phyloP scores from a whole-genome alignment of 495 filamentous ascomycete species.

The Alectoria sarmentosa region DNA sequence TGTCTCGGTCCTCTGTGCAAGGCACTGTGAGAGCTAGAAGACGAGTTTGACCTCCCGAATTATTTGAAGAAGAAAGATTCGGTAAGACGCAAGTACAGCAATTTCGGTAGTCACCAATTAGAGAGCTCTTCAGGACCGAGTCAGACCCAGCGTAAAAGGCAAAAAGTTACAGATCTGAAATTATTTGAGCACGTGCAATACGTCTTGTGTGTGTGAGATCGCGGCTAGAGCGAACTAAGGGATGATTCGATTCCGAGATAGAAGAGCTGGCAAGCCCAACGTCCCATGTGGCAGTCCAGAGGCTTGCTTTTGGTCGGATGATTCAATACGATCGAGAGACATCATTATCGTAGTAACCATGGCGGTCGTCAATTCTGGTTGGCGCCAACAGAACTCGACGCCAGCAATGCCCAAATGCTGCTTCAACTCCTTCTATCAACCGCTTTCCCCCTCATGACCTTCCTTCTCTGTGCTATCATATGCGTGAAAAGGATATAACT shows the following conservation, averaged over 20 bases:
- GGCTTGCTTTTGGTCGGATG: not conserved
- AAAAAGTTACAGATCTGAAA: not conserved
- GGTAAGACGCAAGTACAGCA: not conserved
- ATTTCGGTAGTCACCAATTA: not conserved
- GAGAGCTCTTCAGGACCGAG: not conserved
- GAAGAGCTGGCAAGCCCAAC: not conserved
- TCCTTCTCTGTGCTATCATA: slow-evolving; percentile 85
- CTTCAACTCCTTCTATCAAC: slow-evolving; percentile 18
- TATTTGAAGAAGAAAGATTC: not conserved
- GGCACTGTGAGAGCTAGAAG: not conserved
- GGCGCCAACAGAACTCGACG: not conserved
- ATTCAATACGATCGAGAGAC: not conserved
- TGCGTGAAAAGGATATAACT: slow-evolving; percentile 84
- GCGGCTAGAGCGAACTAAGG: not conserved
- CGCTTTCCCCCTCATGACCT: slow-evolving; percentile 55
- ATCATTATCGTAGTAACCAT: not conserved
- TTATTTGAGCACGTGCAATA: not conserved
- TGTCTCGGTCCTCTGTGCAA: not conserved
- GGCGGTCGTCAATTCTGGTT: not conserved
- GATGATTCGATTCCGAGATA: not conserved
- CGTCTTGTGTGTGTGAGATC: not conserved
- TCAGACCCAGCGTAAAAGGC: not conserved
- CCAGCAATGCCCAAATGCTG: not conserved
- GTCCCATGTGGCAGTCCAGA: not conserved
- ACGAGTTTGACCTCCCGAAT: not conserved